A percentile compares a stretch with the other conserved stretches of the same genome.
Evolutionary conservation across 1,284 basidiomycete genomes (phyloP).

Genomic region (Naganishia sp.): DNA sequence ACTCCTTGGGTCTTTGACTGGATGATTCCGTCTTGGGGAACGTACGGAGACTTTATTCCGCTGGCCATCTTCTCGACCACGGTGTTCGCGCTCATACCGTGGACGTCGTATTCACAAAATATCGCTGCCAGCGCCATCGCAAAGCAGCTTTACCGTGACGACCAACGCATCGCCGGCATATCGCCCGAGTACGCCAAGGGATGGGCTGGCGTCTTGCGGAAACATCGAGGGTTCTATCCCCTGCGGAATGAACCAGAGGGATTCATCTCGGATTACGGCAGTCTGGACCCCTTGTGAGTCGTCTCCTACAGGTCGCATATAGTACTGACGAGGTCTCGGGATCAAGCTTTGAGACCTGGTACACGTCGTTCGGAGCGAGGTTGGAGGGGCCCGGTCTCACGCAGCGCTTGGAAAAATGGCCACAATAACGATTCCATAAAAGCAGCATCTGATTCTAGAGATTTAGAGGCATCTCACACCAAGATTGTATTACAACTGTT

Average conservation of each 20-base stretch:
- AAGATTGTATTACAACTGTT: neutral
- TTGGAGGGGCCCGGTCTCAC: neutral
- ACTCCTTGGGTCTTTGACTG: neutral
- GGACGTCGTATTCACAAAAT: neutral
- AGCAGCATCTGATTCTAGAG: neutral
- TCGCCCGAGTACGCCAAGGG: conserved; percentile 7
- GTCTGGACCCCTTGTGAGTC: conserved; percentile 6
- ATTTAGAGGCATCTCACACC: neutral
- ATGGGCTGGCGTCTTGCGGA: conserved; percentile 1
- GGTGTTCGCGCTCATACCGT: conserved; percentile 1
- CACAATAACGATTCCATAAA: neutral
- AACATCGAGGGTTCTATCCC: neutral
- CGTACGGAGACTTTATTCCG: neutral
- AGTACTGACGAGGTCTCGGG: neutral
- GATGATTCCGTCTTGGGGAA: neutral
- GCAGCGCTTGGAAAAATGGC: conserved; percentile 4
- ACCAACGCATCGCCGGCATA: neutral
- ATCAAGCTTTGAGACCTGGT: conserved; percentile 14
- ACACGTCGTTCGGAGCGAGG: neutral
- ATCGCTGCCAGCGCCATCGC: neutral
- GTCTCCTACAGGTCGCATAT: too few species aligned
- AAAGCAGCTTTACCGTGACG: conserved; percentile 1
- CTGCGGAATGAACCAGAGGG: neutral
- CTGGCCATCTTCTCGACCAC: neutral
- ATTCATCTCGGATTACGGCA: conserved; percentile 7